Conservation (phyloP, 2,329 filamentous ascomycete genomes). For the Setomelanomma holmii region DNA sequence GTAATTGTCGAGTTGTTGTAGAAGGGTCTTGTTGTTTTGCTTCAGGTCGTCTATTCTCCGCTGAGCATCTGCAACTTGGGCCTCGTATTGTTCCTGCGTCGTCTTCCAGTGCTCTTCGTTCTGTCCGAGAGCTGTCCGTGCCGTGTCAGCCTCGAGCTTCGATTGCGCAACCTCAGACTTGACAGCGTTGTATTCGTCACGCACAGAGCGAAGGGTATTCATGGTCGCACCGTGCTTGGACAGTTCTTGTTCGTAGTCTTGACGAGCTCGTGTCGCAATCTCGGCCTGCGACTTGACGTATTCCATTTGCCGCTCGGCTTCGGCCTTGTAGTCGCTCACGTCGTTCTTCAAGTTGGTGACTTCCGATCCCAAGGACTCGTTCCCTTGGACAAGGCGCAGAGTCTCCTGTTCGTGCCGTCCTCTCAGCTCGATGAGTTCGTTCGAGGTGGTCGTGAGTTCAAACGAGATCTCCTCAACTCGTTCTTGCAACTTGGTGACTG, state of each 20-base stretch:
- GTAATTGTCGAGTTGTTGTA: constrained; percentile 86
- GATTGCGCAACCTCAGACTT: constrained; percentile 78
- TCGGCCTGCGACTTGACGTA: constrained; percentile 92
- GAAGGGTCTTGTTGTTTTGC: constrained; percentile 88
- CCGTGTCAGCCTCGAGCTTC: constrained; percentile 83
- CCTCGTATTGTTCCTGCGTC: constrained; percentile 78
- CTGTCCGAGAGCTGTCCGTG: constrained; percentile 77
- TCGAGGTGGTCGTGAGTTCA: constrained; percentile 82
- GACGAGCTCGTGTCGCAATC: constrained; percentile 90
- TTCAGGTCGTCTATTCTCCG: constrained; percentile 82
- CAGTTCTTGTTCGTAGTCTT: constrained; percentile 93
- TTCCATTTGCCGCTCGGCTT: constrained; percentile 84
- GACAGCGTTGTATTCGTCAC: constrained; percentile 80
- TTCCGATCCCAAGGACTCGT: constrained; percentile 77
- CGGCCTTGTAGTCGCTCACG: constrained; percentile 77
- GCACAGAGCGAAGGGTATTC: constrained; percentile 78
- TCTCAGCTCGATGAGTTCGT: constrained; percentile 79
- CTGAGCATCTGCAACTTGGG: constrained; percentile 80
- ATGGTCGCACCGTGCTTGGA: constrained; percentile 97
- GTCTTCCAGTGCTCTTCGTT: constrained; percentile 90
- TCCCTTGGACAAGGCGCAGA: constrained; percentile 80
- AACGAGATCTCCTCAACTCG: constrained; percentile 82
- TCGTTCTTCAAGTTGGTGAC: constrained; percentile 83
- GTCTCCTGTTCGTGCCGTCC: constrained; percentile 79
- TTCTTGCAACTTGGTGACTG: constrained; percentile 81